phyloP scores from a whole-genome alignment of 129 eudicot species.

The Pittosporum tobira region DNA sequence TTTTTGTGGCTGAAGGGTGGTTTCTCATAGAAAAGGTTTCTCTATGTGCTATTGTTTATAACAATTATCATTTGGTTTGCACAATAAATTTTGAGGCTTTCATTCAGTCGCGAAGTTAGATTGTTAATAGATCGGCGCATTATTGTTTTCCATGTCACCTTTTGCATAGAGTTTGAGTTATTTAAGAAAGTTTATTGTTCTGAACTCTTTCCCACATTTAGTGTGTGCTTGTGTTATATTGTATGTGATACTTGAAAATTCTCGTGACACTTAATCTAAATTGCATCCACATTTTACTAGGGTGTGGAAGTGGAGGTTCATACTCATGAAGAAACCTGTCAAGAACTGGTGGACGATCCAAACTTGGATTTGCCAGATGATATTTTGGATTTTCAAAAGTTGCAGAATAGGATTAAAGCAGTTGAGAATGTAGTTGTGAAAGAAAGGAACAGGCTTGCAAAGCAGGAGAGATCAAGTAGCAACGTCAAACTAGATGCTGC shows the following conservation, averaged over 20 bases:
- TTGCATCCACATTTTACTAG: conserved; percentile 30
- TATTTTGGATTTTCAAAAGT: conserved; percentile 42
- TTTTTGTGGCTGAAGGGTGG: no score
- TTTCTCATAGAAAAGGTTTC: no score
- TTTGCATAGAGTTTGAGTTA: neutral
- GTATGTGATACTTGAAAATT: neutral
- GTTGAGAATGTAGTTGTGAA: conserved; percentile 48
- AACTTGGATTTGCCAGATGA: conserved; percentile 21
- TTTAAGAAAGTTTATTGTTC: neutral
- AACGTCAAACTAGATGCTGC: conserved; percentile 6
- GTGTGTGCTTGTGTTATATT: neutral
- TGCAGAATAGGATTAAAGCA: conserved; percentile 54
- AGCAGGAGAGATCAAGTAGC: conserved; percentile 2
- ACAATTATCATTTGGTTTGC: no score
- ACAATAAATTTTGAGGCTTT: no score
- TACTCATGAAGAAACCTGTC: conserved; percentile 12
- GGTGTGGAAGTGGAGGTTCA: conserved; percentile 26
- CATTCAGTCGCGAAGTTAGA: no score
- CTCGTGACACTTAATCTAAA: no score
- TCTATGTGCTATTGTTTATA: no score
- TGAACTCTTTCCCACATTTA: neutral
- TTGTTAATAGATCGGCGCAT: neutral
- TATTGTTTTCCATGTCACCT: neutral
- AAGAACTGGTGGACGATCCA: conserved; percentile 16
- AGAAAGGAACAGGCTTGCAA: conserved; percentile 30